Percentiles rank a stretch among this genome's conserved stretches.
phyloP scores from a whole-genome alignment of 2,329 filamentous ascomycete genomes.

The Curvularia sp. region DNA sequence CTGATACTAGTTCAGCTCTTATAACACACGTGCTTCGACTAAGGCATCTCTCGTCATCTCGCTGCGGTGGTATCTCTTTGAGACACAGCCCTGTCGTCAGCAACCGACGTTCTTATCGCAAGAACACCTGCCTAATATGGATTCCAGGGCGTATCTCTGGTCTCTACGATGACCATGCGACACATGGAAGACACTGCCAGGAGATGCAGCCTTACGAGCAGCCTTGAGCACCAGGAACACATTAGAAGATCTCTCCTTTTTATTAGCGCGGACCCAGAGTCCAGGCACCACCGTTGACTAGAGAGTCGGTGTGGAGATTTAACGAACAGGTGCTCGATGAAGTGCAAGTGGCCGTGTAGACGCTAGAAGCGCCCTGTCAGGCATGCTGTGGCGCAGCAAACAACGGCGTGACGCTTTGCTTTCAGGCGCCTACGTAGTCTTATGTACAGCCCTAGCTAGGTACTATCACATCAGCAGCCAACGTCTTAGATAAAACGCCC shows the following conservation, averaged over 20 bases:
- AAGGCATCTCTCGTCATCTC: slow-evolving; percentile 6
- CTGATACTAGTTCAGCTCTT: neutral
- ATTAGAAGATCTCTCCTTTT: neutral
- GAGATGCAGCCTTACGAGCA: neutral
- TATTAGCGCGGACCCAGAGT: neutral
- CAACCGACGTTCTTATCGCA: neutral
- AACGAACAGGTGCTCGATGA: neutral
- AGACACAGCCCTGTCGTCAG: neutral
- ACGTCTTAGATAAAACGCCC: slow-evolving; percentile 12
- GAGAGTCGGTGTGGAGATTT: neutral
- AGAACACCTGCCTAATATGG: neutral
- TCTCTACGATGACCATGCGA: neutral
- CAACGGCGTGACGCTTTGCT: neutral
- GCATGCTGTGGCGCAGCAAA: neutral
- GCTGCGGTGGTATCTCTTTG: slow-evolving; percentile 3
- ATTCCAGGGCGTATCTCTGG: neutral
- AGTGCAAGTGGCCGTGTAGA: neutral
- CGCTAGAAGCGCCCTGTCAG: neutral
- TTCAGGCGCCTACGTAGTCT: neutral
- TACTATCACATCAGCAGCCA: neutral
- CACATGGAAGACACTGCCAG: neutral
- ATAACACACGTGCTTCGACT: slow-evolving; percentile 3
- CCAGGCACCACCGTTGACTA: neutral
- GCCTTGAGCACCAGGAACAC: neutral
- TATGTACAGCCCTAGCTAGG: neutral